A percentile compares a stretch with the other conserved stretches of the same genome.
Conservation (phyloP, 192 early-diverging fungal species). For the Backusella liffmaniae region DNA sequence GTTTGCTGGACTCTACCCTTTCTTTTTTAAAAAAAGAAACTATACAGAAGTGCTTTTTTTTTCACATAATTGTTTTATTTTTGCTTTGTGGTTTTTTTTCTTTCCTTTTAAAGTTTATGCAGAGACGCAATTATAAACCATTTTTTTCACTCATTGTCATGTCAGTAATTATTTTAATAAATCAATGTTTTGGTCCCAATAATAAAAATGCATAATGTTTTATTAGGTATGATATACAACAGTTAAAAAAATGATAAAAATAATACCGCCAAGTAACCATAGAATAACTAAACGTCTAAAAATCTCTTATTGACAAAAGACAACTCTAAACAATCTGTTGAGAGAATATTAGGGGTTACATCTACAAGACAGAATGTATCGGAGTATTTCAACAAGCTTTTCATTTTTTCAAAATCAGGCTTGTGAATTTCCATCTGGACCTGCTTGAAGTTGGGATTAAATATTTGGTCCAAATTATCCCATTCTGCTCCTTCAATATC, state of each 20-base stretch:
- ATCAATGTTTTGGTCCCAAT: too few relatives aligned
- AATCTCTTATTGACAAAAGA: neutral
- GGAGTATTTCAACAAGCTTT: neutral
- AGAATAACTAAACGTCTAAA: neutral
- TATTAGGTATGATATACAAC: neutral
- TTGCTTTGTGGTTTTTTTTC: too few relatives aligned
- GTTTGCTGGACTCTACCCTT: too few relatives aligned
- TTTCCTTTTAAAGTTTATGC: too few relatives aligned
- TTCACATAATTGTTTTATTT: too few relatives aligned
- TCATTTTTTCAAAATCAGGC: neutral
- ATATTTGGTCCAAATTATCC: neutral
- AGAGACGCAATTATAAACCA: too few relatives aligned
- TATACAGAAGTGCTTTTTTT: too few relatives aligned
- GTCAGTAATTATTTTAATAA: too few relatives aligned
- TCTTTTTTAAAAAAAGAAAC: too few relatives aligned
- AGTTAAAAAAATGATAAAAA: neutral
- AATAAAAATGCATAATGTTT: neutral
- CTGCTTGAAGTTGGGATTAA: neutral
- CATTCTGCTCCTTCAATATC: slow-evolving; percentile 9
- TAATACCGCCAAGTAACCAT: neutral
- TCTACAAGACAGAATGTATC: slow-evolving; percentile 9
- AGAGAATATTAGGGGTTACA: slow-evolving; percentile 1
- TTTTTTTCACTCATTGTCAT: too few relatives aligned
- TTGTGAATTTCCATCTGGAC: slow-evolving; percentile 11
- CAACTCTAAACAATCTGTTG: neutral